A percentile compares a stretch with the other conserved stretches of the same genome.
phyloP scores from a whole-genome alignment of 2,329 filamentous ascomycete species.

The Aspergillus sp. region DNA sequence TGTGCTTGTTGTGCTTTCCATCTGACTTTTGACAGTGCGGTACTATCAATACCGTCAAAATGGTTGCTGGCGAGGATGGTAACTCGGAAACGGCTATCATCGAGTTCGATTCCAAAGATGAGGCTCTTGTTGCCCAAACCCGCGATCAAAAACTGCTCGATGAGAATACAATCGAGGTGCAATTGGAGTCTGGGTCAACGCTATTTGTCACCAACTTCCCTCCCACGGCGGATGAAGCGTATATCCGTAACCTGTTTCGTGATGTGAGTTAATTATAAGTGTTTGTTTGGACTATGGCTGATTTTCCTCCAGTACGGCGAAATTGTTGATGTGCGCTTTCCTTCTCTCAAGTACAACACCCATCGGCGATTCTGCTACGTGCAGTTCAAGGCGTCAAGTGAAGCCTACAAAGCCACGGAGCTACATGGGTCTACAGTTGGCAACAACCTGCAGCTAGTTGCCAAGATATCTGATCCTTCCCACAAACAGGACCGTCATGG shows the following conservation, averaged over 20 bases:
- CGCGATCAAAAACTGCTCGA: conserved; percentile 77
- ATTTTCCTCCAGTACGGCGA: conserved; percentile 59
- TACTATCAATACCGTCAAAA: conserved; percentile 70
- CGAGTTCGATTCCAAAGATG: conserved; percentile 77
- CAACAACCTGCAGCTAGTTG: conserved; percentile 63
- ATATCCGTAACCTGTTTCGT: conserved; percentile 54
- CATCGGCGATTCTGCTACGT: conserved; percentile 93
- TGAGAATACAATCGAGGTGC: conserved; percentile 67
- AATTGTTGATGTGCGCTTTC: conserved; percentile 80
- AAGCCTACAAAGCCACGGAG: conserved; percentile 65
- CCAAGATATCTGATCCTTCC: conserved; percentile 78
- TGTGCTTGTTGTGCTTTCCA: background rate
- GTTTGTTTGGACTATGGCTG: conserved; percentile 3
- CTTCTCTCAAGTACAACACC: conserved; percentile 83
- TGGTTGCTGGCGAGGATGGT: conserved; percentile 59
- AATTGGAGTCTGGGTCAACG: conserved; percentile 71
- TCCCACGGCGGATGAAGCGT: conserved; percentile 43
- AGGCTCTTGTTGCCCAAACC: conserved; percentile 74
- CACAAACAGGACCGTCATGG: conserved; percentile 75
- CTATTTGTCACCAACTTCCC: conserved; percentile 91
- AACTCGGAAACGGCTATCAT: conserved; percentile 67
- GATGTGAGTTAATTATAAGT: conserved; percentile 33
- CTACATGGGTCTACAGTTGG: conserved; percentile 69
- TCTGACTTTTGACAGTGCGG: conserved; percentile 53
- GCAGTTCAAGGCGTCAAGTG: conserved; percentile 69